Base-by-base conservation (phyloP, 768 basidiomycete species). In the Phanerochaete sordida region DNA sequence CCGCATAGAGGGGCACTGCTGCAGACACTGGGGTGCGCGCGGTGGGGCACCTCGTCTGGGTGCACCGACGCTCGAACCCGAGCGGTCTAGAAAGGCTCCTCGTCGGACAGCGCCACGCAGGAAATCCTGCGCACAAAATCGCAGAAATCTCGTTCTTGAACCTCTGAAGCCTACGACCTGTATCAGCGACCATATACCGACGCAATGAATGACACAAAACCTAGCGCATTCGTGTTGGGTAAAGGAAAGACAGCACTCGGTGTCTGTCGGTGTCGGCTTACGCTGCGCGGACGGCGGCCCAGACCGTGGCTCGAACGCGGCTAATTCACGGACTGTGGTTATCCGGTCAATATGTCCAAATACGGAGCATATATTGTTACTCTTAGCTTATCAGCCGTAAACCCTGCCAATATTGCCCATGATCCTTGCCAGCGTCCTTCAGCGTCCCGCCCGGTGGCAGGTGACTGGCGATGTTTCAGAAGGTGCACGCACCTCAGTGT, bases 41-140 rank as follows among this genome's bases (percentile, higher is more conserved):
- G 50, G 31, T 50, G 23, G 30, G 11, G 50, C 15, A 19, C 39
- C 13, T 24, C 37, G 39, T 39, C 53, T 54, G 35, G 53, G 39
- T 37, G 39, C 35, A 54, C 37, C 53, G 53, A 33, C 53, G 50
- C 53, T 54, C 21, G 53, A 54, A 54, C 53, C 31, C 53, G 53
- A 54, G 53, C 53, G 53, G 53, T 54, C 53, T 54, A 43, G 53
- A 27, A 35, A 24, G 35, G 13, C 31, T 43, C 39, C 19, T 19
- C 30, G 9, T 23, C n/a, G 48, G 48, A 12, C 51, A 28, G 44
- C 44, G 44, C 44, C 8, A 46, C 19, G 44, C n/a, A n/a, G n/a
- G 2, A 63, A 47, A 12, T 57, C 58, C 30, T 58, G 8, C 19
- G 39, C 39, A 19, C 7, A 43, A 12, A 19, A 43, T 16, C 39